A percentile compares a stretch with the other conserved stretches of the same genome.
These are phyloP conservation scores for Phytopythium sindhum DNA, from an alignment of 352 stramenopile genomes.

Conservation along the genomic window DNA sequence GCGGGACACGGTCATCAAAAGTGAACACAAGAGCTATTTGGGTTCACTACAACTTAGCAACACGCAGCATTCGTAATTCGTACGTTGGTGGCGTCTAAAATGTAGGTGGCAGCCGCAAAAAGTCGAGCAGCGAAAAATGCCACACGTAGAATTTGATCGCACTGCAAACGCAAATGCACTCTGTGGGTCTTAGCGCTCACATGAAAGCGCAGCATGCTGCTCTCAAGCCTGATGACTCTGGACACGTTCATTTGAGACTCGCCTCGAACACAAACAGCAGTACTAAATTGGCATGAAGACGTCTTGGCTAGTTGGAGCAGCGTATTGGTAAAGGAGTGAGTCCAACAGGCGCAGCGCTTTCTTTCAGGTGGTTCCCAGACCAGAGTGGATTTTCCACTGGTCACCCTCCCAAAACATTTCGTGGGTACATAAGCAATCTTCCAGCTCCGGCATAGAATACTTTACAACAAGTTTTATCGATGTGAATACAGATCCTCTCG, in stretches of 20 bases:
- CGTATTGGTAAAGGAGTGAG: not conserved
- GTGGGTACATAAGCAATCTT: not conserved
- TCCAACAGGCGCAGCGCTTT: not conserved
- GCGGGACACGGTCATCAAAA: not conserved
- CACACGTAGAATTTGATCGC: too few species aligned
- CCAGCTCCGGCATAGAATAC: not conserved
- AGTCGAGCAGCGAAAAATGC: not conserved
- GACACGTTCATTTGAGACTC: too few species aligned
- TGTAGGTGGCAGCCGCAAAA: not conserved
- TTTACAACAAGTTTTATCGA: too few species aligned
- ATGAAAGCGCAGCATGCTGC: too few species aligned
- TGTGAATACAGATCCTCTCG: not conserved
- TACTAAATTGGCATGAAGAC: too few species aligned
- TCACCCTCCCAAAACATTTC: not conserved
- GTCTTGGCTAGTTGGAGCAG: too few species aligned
- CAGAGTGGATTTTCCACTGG: slow-evolving; percentile 1
- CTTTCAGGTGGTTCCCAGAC: not conserved
- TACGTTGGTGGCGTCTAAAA: not conserved
- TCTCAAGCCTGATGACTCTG: too few species aligned
- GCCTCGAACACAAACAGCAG: too few species aligned
- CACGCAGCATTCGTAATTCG: not conserved
- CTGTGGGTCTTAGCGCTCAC: too few species aligned
- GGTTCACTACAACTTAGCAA: not conserved
- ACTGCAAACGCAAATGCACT: too few species aligned
- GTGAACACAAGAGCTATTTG: not conserved